Conservation (phyloP, 345 rosid species). For the Turnera subulata region DNA sequence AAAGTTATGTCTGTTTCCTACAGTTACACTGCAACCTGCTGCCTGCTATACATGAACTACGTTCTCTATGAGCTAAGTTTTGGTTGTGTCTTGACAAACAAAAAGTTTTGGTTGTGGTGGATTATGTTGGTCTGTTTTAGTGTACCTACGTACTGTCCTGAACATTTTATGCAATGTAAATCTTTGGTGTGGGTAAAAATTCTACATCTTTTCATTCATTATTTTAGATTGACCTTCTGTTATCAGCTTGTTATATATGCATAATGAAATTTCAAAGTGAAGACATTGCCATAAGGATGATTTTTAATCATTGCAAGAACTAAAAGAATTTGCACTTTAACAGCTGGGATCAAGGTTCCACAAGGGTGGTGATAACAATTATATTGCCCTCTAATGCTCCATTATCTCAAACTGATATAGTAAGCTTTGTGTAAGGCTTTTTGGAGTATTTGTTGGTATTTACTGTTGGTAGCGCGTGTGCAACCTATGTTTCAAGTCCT, state of each 20-base stretch:
- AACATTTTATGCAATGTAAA: constrained; percentile 1
- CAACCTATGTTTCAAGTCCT: too few relatives aligned
- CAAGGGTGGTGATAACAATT: too few relatives aligned
- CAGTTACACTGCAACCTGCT: constrained; percentile 1
- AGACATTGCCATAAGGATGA: neutral
- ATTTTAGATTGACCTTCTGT: neutral
- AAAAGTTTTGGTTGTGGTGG: neutral
- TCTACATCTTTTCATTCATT: neutral
- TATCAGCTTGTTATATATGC: too few relatives aligned
- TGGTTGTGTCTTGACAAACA: too few relatives aligned
- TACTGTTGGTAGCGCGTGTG: too few relatives aligned
- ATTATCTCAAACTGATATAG: too few relatives aligned
- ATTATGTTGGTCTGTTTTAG: neutral
- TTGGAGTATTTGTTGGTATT: too few relatives aligned
- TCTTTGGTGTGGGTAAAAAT: neutral
- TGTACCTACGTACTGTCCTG: too few relatives aligned
- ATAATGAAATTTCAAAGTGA: too few relatives aligned
- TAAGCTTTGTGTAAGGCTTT: too few relatives aligned
- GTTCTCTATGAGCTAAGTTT: constrained; percentile 1
- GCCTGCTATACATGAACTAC: constrained; percentile 16
- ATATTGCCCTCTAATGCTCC: too few relatives aligned
- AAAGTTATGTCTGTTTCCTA: constrained; percentile 4
- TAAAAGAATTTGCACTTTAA: neutral
- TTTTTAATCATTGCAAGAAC: neutral
- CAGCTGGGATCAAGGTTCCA: too few relatives aligned